Conservation (phyloP, 129 eudicot genomes). For the Flaveria brownii region DNA sequence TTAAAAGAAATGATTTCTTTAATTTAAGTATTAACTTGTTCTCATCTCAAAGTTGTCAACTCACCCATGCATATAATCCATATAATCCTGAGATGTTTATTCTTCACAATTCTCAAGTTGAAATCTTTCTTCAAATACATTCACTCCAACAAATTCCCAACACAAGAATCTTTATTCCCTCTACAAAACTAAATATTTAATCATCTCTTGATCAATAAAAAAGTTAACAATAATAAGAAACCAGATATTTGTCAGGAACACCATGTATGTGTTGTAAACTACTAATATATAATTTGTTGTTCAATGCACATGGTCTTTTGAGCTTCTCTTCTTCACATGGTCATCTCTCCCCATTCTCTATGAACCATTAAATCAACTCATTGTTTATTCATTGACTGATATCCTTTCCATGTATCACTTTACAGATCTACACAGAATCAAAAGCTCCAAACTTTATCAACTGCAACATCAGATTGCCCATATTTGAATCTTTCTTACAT, state of each 20-base stretch:
- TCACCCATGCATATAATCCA: too few species aligned
- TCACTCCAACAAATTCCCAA: constrained; percentile 6
- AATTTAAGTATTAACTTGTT: too few species aligned
- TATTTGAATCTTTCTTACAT: constrained; percentile 26
- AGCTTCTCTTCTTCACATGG: constrained; percentile 55
- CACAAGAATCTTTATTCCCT: constrained; percentile 20
- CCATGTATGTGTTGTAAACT: constrained; percentile 30
- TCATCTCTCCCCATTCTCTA: constrained; percentile 23
- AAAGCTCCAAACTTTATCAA: background rate
- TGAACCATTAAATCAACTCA: constrained; percentile 26
- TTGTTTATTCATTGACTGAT: constrained; percentile 50
- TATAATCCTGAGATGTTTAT: too few species aligned
- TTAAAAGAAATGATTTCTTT: too few species aligned
- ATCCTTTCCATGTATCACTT: constrained; percentile 35
- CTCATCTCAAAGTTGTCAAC: too few species aligned
- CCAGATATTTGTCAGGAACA: constrained; percentile 40
- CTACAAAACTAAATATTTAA: constrained; percentile 15
- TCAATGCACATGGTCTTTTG: constrained; percentile 68
- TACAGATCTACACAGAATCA: constrained; percentile 69
- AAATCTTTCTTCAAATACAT: background rate
- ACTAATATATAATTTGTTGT: constrained; percentile 31
- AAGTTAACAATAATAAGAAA: constrained; percentile 14
- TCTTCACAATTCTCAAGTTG: background rate
- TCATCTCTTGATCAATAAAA: constrained; percentile 9
- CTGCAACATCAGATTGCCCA: constrained; percentile 14